Base-by-base conservation (phyloP, 371 early-diverging fungal genomes). In the Lichtheimia corymbifera region DNA sequence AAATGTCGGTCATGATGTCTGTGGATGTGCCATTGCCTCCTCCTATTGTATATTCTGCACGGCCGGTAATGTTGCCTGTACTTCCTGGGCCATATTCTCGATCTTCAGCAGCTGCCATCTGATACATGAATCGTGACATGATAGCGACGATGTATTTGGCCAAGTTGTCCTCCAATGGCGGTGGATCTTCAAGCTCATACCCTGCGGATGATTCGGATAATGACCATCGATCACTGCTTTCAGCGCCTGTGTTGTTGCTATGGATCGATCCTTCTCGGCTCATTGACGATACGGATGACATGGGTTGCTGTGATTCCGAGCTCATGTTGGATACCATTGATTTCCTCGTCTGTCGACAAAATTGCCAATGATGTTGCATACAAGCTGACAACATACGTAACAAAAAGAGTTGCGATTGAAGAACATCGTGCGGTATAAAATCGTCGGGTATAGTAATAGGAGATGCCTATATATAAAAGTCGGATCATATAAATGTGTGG, bases 401-500 rank as follows among this genome's bases (percentile, higher is more conserved):
- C 15, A 91, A 66, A 69, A 89, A 90, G 15, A 90, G 71, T 67
- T 93, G 93, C 27, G 90, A 88, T 59, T 89, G 88, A 47, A 91
- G 64, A 41, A 85, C 74, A 58, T 90, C 88, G 50, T 70, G 59
- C 9, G 88, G 84, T 18, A 85, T 68, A 59, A 71, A 67, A 14
- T 79, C 73, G 61, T 86, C 84, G 12, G 63, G 57, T 7, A 74
- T 63, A 60, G 76, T 66, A 55, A 75, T 69, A 18, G 72, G 68
- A 56, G 78, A 63, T 28, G 70, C 61, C 55, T 73, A 68, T 63
- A 60, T 73, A 68, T 63, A 60, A 61, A 58, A 15, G 24, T 11
- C 53, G 35, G 50, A 17, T 57, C 47, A 52, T 14, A 52, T 5
- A 50, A 25, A 69, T 61, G 30, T 58, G 51, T 14, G 72, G 68